Conservation (phyloP, 2,329 filamentous ascomycete genomes). For the Fusarium sp. region DNA sequence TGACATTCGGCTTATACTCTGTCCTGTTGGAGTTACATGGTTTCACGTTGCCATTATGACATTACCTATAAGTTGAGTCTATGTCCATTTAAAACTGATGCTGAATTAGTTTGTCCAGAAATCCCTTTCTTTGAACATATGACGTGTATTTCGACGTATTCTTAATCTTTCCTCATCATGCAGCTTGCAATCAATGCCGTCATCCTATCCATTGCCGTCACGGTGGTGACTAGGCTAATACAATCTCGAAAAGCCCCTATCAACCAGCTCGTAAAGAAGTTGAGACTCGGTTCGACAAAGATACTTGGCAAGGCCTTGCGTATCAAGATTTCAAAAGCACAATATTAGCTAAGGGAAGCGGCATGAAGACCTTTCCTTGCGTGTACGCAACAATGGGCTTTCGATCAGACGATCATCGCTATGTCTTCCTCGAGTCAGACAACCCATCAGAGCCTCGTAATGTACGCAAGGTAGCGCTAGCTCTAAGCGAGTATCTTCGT, state of each 20-base stretch:
- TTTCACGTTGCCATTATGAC: background rate
- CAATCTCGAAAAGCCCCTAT: background rate
- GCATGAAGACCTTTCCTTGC: background rate
- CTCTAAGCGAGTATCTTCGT: background rate
- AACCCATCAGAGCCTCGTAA: background rate
- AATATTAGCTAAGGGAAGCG: rapidly evolving
- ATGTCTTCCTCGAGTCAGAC: background rate
- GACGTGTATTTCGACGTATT: no score
- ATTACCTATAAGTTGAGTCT: background rate
- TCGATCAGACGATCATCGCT: background rate
- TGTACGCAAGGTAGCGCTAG: background rate
- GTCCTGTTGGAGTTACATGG: no score
- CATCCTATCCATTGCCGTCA: rapidly evolving
- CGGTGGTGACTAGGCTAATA: background rate
- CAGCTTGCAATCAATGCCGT: background rate
- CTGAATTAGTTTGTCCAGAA: no score
- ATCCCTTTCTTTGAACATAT: background rate
- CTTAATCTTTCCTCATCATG: background rate
- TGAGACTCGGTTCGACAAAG: background rate
- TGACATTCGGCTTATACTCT: background rate
- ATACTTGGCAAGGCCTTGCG: background rate
- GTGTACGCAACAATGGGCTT: background rate
- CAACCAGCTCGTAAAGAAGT: background rate
- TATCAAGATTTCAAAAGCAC: background rate
- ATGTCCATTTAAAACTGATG: rapidly evolving